Conservation (phyloP, 2,329 filamentous ascomycete genomes). For the Huntiella savannae region DNA sequence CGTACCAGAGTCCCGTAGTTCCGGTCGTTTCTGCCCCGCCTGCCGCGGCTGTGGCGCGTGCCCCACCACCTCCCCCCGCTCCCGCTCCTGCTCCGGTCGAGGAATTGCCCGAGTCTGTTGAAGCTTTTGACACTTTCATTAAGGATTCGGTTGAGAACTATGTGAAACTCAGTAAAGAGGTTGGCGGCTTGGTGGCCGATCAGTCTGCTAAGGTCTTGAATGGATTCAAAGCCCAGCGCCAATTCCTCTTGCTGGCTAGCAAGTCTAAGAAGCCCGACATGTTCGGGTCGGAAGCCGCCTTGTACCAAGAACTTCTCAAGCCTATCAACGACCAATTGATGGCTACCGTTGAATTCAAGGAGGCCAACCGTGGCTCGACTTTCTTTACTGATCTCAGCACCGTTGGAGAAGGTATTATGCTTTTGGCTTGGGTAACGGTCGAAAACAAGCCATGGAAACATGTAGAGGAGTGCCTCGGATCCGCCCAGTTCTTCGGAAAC, state of each 20-base stretch:
- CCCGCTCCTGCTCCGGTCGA: conserved; percentile 24
- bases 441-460: conserved; percentile 70
- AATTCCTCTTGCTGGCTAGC: conserved; percentile 70
- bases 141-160: conserved; percentile 56
- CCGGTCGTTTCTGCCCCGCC: too few species aligned
- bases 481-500: conserved; percentile 88
- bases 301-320: conserved; percentile 61
- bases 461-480: conserved; percentile 62
- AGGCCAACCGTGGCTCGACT: conserved; percentile 56
- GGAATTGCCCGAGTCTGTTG: conserved; percentile 54
- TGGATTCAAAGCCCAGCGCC: conserved; percentile 69
- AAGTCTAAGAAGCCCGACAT: conserved; percentile 84
- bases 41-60: too few species aligned
- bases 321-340: conserved; percentile 71
- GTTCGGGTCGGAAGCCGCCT: conserved; percentile 34
- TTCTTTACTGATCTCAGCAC: conserved; percentile 69
- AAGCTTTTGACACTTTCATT: conserved; percentile 73
- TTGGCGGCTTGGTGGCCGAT: conserved; percentile 61
- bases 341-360: conserved; percentile 61
- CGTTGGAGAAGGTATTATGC: conserved; percentile 75
- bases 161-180: conserved; percentile 54
- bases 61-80: conserved; percentile 12
- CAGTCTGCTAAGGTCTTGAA: conserved; percentile 43
- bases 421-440: conserved; percentile 77
- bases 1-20: too few species aligned